These are phyloP conservation scores for Gastrolobium bilobum DNA, from an alignment of 306 rosid genomes.

Conservation along the genomic window DNA sequence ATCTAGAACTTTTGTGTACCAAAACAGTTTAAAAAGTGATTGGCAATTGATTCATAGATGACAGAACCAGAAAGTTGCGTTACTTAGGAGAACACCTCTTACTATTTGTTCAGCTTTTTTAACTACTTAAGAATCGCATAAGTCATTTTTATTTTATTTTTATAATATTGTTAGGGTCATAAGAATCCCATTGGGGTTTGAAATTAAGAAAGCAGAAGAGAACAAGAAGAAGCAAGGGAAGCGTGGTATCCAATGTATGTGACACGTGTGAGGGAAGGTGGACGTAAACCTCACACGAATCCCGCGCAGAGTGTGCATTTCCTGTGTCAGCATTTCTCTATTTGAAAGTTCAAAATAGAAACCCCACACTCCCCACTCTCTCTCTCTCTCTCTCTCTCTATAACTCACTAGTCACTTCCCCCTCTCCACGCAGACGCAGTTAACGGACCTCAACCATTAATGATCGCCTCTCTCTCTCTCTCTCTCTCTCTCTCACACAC, in stretches of 20 bases:
- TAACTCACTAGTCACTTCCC: not conserved
- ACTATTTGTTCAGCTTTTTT: too few relatives aligned
- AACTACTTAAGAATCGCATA: too few relatives aligned
- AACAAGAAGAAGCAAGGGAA: not conserved
- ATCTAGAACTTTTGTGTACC: too few relatives aligned
- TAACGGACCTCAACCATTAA: conserved; percentile 58
- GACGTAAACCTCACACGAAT: conserved; percentile 11
- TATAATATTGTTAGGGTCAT: too few relatives aligned
- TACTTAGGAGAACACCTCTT: too few relatives aligned
- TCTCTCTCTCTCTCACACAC: conserved; percentile 7
- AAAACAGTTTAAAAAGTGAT: too few relatives aligned
- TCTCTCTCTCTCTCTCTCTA: conserved; percentile 42
- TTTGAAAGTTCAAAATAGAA: conserved; percentile 73
- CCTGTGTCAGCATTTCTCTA: conserved; percentile 40
- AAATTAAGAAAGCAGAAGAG: too few relatives aligned
- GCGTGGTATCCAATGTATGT: conserved; percentile 41
- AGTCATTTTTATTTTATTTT: too few relatives aligned
- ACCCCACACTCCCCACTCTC: conserved; percentile 26
- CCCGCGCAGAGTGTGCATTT: conserved; percentile 53
- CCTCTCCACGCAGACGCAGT: not conserved
- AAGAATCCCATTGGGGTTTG: too few relatives aligned
- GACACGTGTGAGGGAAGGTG: conserved; percentile 43
- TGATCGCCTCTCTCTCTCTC: not conserved
- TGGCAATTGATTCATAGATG: too few relatives aligned
- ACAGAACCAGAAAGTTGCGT: too few relatives aligned